phyloP scores from a whole-genome alignment of 768 basidiomycete species.

The Termitomyces eurrhizus region DNA sequence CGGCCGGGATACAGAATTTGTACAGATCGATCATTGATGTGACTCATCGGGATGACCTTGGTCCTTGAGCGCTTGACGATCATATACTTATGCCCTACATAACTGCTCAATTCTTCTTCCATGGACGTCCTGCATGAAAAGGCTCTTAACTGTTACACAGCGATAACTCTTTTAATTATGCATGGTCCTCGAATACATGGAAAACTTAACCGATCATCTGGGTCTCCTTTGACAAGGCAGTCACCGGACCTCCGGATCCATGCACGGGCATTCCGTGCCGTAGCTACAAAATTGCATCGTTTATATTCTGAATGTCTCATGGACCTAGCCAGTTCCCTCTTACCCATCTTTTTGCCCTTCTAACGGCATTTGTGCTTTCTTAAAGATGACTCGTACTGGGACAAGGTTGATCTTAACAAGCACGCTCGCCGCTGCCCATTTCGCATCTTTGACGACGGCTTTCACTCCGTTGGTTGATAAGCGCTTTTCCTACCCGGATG shows the following conservation, averaged over 20 bases:
- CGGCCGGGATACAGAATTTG: neutral
- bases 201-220: neutral
- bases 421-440: neutral
- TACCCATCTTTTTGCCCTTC: neutral
- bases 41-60: neutral
- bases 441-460: slow-evolving; percentile 5
- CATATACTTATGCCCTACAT: too few species aligned
- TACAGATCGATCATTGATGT: neutral
- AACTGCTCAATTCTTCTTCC: too few species aligned
- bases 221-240: neutral
- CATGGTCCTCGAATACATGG: neutral
- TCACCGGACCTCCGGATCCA: slow-evolving; percentile 2
- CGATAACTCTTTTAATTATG: neutral
- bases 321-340: neutral
- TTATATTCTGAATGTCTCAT: neutral
- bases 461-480: slow-evolving; percentile 14
- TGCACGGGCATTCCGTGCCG: slow-evolving; percentile 7
- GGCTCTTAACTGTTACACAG: neutral
- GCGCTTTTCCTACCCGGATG: slow-evolving; percentile 14
- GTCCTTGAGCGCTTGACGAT: neutral
- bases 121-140: neutral
- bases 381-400: slow-evolving; percentile 4
- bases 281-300: neutral
- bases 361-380: neutral
- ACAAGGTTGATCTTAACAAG: neutral